Evolutionary conservation across 2,329 filamentous ascomycete genomes (phyloP), one percentile per base, ranked within the genome.

Genomic region (Aureobasidium melanogenum): DNA sequence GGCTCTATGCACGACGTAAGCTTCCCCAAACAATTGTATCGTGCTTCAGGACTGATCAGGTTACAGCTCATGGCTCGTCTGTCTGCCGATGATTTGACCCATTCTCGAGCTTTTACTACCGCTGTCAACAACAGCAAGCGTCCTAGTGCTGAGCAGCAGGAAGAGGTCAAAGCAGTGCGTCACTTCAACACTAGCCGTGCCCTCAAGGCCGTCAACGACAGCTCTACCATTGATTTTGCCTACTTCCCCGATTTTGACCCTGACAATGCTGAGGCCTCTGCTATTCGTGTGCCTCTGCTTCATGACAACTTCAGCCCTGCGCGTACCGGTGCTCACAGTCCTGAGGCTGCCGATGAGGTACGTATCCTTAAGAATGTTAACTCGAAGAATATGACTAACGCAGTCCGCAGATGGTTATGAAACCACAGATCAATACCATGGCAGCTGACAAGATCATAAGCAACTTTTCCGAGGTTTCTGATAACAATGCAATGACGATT

Each of bases 131-230:
- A 80, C 66, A 67, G 65, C 64, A 72, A 72, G 65, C 74, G 73
- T 26, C 75, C 75, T n/a, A 67, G 68, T 44, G 66, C 69, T 22
- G 70, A 71, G 48, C 38, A 54, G 41, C 46, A 52, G 50, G 59
- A 61, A 39, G 59, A 61, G 30, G 48, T 65, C 57, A 69, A 67
- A 62, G 65, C 71, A 57, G 66, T 73, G 72, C 80, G 83, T 61
- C 77, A 81, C 69, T 85, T 87, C 79, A 86, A 86, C 74, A 85
- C 83, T 63, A 83, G 79, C 64, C 81, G 81, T 63, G 72, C 77
- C 63, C 73, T 79, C 58, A 84, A 85, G 70, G 73, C 81, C 30
- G 76, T 81, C 64, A 78, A 80, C 59, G 84, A 86, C 73, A 75
- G 72, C 63, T 84, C 82, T 43, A 84, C 83, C 44, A 82, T 87